These are phyloP conservation scores for Cladosporium sphaerospermum DNA, from an alignment of 2,329 filamentous ascomycete genomes.

Conservation along the genomic window DNA sequence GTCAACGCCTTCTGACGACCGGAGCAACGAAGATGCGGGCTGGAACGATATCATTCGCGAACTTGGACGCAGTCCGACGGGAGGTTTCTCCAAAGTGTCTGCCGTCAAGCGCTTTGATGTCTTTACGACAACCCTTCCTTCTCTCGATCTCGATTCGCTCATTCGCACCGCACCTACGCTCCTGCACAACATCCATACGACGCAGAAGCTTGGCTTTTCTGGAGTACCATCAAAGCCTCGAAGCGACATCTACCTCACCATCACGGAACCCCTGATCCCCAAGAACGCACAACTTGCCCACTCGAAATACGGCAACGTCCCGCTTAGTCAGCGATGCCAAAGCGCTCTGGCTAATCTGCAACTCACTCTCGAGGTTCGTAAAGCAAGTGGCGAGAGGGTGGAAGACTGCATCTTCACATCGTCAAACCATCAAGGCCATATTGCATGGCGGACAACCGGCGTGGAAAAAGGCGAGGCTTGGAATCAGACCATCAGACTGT, in stretches of 20 bases:
- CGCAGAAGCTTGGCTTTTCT: conserved; percentile 86
- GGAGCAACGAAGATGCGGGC: conserved; percentile 54
- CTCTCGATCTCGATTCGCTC: conserved; percentile 69
- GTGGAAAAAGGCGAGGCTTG: conserved; percentile 73
- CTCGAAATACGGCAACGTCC: conserved; percentile 73
- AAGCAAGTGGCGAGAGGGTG: conserved; percentile 69
- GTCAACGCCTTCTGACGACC: conserved; percentile 46
- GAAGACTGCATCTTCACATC: conserved; percentile 82
- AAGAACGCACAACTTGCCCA: conserved; percentile 59
- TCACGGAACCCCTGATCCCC: conserved; percentile 71
- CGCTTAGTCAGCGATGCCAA: conserved; percentile 52
- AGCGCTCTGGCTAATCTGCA: conserved; percentile 70
- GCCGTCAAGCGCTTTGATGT: conserved; percentile 69
- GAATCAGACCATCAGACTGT: conserved; percentile 81
- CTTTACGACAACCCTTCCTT: conserved; percentile 69
- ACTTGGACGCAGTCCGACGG: conserved; percentile 66
- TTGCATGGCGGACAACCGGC: conserved; percentile 82
- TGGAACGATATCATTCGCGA: conserved; percentile 70
- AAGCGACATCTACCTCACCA: conserved; percentile 90
- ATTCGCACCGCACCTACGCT: conserved; percentile 84
- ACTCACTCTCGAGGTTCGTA: conserved; percentile 81
- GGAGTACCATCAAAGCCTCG: conserved; percentile 81
- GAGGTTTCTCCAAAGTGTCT: conserved; percentile 50
- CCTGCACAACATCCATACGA: conserved; percentile 72
- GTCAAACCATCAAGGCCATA: conserved; percentile 71